Conservation (phyloP, 31 red algal species). For the Porphyra umbilicalis region DNA sequence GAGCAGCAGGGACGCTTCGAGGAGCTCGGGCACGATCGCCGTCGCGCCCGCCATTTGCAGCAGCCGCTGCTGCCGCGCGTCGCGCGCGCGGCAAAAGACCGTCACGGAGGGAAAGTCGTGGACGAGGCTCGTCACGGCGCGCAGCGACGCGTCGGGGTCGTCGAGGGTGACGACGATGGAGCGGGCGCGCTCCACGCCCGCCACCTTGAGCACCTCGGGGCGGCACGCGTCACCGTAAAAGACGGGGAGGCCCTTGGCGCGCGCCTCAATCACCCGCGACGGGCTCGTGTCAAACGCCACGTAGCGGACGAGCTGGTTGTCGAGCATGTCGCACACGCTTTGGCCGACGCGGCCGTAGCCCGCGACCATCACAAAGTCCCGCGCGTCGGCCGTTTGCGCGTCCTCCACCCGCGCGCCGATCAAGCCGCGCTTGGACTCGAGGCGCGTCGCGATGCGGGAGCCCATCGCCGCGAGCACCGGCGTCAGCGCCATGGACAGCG, state of each 20-base stretch:
- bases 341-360: constrained; percentile 94
- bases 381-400: constrained; percentile 67
- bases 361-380: constrained; percentile 95
- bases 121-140: constrained; percentile 76
- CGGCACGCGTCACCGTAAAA: constrained; percentile 97
- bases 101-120: constrained; percentile 68
- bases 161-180: constrained; percentile 89
- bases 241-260: constrained; percentile 81
- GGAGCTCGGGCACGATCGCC: constrained; percentile 91
- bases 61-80: constrained; percentile 72
- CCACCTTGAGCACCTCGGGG: constrained; percentile 74
- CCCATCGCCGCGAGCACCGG: constrained; percentile 69
- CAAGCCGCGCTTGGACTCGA: constrained; percentile 75
- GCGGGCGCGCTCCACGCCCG: constrained; percentile 67
- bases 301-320: constrained; percentile 79
- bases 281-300: constrained; percentile 96
- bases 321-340: constrained; percentile 92
- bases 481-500: constrained; percentile 82
- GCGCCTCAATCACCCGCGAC: constrained; percentile 81
- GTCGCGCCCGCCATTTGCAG: constrained; percentile 81
- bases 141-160: constrained; percentile 70
- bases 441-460: constrained; percentile 37
- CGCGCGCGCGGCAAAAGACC: constrained; percentile 84
- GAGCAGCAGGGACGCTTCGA: constrained; percentile 79
- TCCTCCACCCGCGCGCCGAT: constrained; percentile 89